Evolutionary conservation across 768 basidiomycete species (phyloP).

Genomic region (Antrodiella citrinella): DNA sequence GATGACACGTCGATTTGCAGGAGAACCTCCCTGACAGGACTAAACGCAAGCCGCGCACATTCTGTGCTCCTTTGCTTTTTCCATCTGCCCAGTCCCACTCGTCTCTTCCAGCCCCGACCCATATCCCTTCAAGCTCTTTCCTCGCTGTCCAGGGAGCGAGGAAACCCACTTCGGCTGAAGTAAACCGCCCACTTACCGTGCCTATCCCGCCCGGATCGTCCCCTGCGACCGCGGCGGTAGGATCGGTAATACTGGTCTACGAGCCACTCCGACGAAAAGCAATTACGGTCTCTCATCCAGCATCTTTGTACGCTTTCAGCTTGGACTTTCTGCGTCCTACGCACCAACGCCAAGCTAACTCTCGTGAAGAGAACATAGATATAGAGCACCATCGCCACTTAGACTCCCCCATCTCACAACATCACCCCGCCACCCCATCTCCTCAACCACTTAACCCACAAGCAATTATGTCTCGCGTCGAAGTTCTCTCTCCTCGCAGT

Average conservation of each 20-base stretch:
- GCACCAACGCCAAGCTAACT: not conserved
- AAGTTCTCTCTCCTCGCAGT: conserved; percentile 33
- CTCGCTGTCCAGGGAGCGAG: conserved; percentile 69
- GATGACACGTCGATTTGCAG: conserved; percentile 27
- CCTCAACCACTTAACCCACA: not conserved
- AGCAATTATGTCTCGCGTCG: conserved; percentile 47
- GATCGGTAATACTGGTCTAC: conserved; percentile 55
- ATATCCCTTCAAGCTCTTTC: conserved; percentile 43
- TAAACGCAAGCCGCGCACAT: conserved; percentile 6
- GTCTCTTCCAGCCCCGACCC: conserved; percentile 2
- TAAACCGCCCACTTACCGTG: conserved; percentile 39
- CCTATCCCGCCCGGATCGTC: conserved; percentile 54
- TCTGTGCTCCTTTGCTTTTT: conserved; percentile 5
- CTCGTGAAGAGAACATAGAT: not conserved
- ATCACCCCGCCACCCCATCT: conserved; percentile 11
- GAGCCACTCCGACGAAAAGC: conserved; percentile 20
- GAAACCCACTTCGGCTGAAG: conserved; percentile 51
- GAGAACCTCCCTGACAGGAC: conserved; percentile 73
- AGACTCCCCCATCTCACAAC: conserved; percentile 16
- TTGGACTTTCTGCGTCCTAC: not conserved
- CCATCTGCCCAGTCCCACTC: conserved; percentile 5
- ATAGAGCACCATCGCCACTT: conserved; percentile 5
- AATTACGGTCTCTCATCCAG: conserved; percentile 16
- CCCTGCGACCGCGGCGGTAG: conserved; percentile 63
- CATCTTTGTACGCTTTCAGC: conserved; percentile 1